Evolutionary conservation across 305 asterid genomes (phyloP), one percentile per base, ranked within the genome.

Genomic region (Rubia tinctorum): DNA sequence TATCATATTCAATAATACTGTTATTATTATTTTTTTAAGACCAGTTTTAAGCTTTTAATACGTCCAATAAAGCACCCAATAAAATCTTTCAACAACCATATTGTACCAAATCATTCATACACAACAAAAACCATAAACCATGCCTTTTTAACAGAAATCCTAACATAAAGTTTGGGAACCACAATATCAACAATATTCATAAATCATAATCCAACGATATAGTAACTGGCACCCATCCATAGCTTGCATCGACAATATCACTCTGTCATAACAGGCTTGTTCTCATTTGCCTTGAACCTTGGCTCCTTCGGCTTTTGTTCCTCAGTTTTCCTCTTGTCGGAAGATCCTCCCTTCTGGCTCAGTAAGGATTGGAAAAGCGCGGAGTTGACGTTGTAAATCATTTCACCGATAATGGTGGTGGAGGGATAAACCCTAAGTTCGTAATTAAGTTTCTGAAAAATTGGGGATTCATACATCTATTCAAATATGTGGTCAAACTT

Each of bases 331-430:
- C 98, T 94, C 88, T 90, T 90, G 77, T 90, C 95, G 9, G 98
- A 84, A 22, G 93, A 71, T 78, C 98, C 92, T 17, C 98, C 96
- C 82, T 92, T 95, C 88, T 95, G 98, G 93, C 97, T 90, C 87
- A 95, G 99, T 88, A 92, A 95, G 44, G 96, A 95, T 20, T 97
- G 93, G 94, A 95, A 95, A 77, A 95, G 98, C 12, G 97, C 95
- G 56, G 99, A 95, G 74, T 85, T 92, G 73, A 88, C 98, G 96
- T 95, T 98, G 96, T 95, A 95, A 82, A 95, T 95, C 99, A 95
- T 95, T 53, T 80, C 25, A 53, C 11, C 7, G 75, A 44, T 45
- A n/a, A 58, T 76, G 77, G 45, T 69, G 39, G 22, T 47, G 12
- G 17, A 5, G 30, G 40, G 37, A 70, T 8, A 45, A 83, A 79